Percentiles rank a stretch among this genome's conserved stretches.
These are phyloP conservation scores for Allomyces arbusculus DNA, from an alignment of 192 early-diverging fungal species.

Conservation along the genomic window DNA sequence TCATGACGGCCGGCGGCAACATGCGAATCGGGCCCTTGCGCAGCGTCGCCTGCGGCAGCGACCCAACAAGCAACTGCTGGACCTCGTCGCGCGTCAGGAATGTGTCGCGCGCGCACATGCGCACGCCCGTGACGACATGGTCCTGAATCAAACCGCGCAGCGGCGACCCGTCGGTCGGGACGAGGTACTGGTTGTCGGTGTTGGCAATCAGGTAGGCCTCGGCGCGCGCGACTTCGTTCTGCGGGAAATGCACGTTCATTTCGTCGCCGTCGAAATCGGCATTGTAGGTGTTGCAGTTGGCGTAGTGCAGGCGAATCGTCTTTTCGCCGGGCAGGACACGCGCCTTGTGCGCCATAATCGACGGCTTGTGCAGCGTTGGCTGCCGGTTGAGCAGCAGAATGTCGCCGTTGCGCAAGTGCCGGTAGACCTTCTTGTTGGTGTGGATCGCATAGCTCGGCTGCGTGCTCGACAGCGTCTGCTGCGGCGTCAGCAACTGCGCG, in stretches of 20 bases:
- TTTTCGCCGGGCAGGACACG: slow-evolving; percentile 87
- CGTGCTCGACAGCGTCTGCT: slow-evolving; percentile 18
- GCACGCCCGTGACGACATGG: slow-evolving; percentile 90
- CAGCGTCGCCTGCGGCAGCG: slow-evolving; percentile 53
- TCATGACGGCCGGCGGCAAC: slow-evolving; percentile 70
- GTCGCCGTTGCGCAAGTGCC: slow-evolving; percentile 93
- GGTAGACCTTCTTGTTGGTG: slow-evolving; percentile 90
- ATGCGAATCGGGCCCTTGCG: slow-evolving; percentile 54
- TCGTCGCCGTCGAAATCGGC: slow-evolving; percentile 99
- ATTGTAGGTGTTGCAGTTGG: slow-evolving; percentile 77
- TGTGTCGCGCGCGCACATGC: slow-evolving; percentile 71
- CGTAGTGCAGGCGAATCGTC: slow-evolving; percentile 99
- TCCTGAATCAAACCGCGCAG: slow-evolving; percentile 97
- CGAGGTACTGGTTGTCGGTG: slow-evolving; percentile 89
- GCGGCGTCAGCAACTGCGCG: slow-evolving; percentile 71
- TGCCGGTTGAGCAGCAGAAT: slow-evolving; percentile 95
- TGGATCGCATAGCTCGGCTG: slow-evolving; percentile 35
- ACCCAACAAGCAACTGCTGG: slow-evolving; percentile 80
- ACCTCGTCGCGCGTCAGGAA: slow-evolving; percentile 76
- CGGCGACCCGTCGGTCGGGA: slow-evolving; percentile 89
- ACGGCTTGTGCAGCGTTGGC: slow-evolving; percentile 97
- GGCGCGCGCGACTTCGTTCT: slow-evolving; percentile 88
- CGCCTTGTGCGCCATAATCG: slow-evolving; percentile 95
- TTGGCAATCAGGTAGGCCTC: slow-evolving; percentile 90
- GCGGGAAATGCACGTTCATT: slow-evolving; percentile 99